phyloP scores from a whole-genome alignment of 1,139 yeast genomes.

The Lipomyces yarrowii region DNA sequence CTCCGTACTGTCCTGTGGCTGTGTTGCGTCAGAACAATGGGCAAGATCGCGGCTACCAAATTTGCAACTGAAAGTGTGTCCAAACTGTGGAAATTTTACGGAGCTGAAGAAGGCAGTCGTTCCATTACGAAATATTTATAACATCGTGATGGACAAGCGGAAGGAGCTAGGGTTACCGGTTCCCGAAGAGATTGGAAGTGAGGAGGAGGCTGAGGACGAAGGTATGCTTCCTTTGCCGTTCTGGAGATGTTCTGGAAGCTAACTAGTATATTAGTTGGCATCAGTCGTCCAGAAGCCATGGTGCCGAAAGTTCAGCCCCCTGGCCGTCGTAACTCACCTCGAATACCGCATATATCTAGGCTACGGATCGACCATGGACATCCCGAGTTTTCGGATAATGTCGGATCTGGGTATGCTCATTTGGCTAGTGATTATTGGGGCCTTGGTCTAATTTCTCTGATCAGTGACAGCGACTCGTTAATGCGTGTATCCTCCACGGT shows the following conservation, averaged over 20 bases:
- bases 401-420: conserved; percentile 14
- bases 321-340: conserved; percentile 5
- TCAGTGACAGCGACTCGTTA: conserved; percentile 18
- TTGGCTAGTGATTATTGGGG: neutral
- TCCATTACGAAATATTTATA: conserved; percentile 57
- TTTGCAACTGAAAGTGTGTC: conserved; percentile 47
- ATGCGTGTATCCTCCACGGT: conserved; percentile 19
- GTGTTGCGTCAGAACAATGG: conserved; percentile 60
- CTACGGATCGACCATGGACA: conserved; percentile 14
- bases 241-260: neutral
- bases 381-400: neutral
- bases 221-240: conserved; percentile 5
- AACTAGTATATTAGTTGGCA: conserved; percentile 4
- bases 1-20: conserved; percentile 68
- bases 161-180: conserved; percentile 32
- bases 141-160: conserved; percentile 43
- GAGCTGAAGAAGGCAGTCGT: conserved; percentile 50
- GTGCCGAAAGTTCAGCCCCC: neutral
- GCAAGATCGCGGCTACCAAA: conserved; percentile 33
- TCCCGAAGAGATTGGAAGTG: conserved; percentile 32
- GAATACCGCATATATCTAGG: conserved; percentile 3
- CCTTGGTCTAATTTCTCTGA: neutral
- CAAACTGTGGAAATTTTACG: conserved; percentile 51
- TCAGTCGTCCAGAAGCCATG: conserved; percentile 3
- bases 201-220: conserved; percentile 26